Conservation (phyloP, 225 moss, liverwort and hornwort genomes). For the Physcomitrellopsis africana region DNA sequence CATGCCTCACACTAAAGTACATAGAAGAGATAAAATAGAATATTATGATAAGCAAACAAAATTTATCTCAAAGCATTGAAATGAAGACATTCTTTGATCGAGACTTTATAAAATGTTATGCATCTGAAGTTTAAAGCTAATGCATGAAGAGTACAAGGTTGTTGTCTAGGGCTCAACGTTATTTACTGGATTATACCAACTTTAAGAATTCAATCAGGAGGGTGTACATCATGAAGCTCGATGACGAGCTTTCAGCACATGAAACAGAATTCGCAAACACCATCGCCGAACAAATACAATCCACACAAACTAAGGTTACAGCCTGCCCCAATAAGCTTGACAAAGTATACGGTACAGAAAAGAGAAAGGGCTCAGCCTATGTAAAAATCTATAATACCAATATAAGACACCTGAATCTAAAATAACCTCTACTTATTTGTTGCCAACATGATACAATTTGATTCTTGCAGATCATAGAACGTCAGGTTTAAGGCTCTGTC, state of each 20-base stretch:
- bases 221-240: conserved; percentile 27
- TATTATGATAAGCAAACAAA: too few species aligned
- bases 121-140: too few species aligned
- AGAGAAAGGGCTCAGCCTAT: conserved; percentile 3
- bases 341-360: not conserved
- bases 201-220: too few species aligned
- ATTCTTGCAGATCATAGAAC: not conserved
- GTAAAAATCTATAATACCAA: not conserved
- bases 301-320: not conserved
- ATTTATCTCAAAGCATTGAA: too few species aligned
- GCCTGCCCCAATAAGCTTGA: not conserved
- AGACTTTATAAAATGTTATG: too few species aligned
- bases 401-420: not conserved
- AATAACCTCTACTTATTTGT: conserved; percentile 6
- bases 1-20: too few species aligned
- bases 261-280: not conserved
- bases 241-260: conserved; percentile 22
- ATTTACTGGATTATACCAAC: too few species aligned
- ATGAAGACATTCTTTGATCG: too few species aligned
- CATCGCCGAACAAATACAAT: not conserved
- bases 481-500: not conserved
- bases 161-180: too few species aligned
- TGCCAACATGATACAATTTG: not conserved
- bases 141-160: too few species aligned
- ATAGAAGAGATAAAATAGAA: too few species aligned